Evolutionary conservation across 305 asterid species (phyloP).

Genomic region (Fraxinus velutina): DNA sequence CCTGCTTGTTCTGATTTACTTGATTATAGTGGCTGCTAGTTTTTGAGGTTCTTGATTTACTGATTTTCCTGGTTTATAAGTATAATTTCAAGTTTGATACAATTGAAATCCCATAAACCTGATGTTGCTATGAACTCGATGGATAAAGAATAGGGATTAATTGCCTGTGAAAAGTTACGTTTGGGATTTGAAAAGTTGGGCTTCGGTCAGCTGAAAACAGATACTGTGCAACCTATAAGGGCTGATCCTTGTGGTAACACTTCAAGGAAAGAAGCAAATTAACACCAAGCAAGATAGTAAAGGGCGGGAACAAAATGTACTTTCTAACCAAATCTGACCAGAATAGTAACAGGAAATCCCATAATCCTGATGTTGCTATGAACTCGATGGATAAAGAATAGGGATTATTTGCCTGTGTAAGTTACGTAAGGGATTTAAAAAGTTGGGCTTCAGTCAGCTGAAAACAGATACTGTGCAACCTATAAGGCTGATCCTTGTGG

Average conservation of each 20-base stretch:
- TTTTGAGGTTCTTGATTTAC: background rate
- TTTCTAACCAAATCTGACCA: too few species aligned
- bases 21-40: background rate
- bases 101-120: background rate
- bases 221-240: background rate
- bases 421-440: background rate
- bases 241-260: too few species aligned
- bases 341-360: too few species aligned
- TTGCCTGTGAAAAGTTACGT: background rate
- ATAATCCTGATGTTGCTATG: background rate
- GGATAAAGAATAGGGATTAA: background rate
- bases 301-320: too few species aligned
- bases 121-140: background rate
- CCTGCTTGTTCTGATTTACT: background rate
- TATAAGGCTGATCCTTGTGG: background rate
- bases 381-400: background rate
- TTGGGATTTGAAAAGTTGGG: background rate
- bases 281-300: too few species aligned
- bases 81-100: background rate
- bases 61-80: background rate
- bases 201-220: background rate
- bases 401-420: background rate
- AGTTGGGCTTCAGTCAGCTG: background rate
- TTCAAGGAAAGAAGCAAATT: too few species aligned
- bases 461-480: background rate